Base-by-base conservation (phyloP, 139 green algal genomes). In the Tetradesmus lagerheimii region DNA sequence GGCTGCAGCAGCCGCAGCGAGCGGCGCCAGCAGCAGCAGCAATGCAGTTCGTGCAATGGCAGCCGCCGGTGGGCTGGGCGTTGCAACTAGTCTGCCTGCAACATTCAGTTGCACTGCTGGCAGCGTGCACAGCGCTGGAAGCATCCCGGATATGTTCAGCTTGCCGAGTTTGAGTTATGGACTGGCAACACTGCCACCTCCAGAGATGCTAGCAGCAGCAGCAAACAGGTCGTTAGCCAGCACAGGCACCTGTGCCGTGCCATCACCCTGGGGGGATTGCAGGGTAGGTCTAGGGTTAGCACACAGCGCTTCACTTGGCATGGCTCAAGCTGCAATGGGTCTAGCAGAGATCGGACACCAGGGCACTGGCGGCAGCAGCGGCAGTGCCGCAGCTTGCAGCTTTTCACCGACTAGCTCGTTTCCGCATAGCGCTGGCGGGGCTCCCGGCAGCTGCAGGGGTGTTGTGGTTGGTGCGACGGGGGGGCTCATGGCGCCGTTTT, bases 401-500 rank as follows among this genome's bases (percentile, higher is more conserved):
- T 67, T 64, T 0, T 47, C 77, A 12, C 34, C 38, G 1, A 37
- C 34, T 8, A 25, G 76, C 31, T 41, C 74, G 16, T 31, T 8
- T 12, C 76, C 11, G 9, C 35, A 82, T 12, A 82, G 37, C 15
- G 31, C 11, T 3, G 31, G 47, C 20, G 15, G n/a, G 16, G 80
- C n/a, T n/a, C n/a, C 41, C 4, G 45, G 47, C n/a, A n/a, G 31
- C 45, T 43, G 81, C 81, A 64, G 43, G 38, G 38, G 39, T 37
- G 84, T 81, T 25, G 75, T 90, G 27, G 31, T 90, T 25, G 76
- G 77, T 45, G 38, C 87, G 4, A 90, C 87, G 14, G 87, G 87
- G 25, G 87, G 87, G 27, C 53, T 90, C 3, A 90, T 90, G 87
- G 87, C 87, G 37, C 50, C 76, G 0, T 90, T 86, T 25, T 86